These are phyloP conservation scores for Crepidotus variabilis DNA, from an alignment of 768 basidiomycete genomes.

Conservation along the genomic window DNA sequence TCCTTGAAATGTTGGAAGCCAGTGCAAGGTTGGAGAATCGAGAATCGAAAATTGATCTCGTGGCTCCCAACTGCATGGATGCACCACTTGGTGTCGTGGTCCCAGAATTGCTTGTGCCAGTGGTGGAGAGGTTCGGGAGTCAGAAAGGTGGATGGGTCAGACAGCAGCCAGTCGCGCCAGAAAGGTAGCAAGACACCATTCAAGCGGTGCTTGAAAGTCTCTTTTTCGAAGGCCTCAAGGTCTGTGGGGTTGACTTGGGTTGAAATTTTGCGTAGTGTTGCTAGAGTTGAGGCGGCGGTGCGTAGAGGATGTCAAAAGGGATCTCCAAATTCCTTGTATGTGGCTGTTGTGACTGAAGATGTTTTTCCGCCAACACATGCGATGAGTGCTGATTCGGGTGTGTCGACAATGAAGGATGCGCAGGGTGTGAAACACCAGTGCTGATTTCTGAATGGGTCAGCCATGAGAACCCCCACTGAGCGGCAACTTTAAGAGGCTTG, in stretches of 20 bases:
- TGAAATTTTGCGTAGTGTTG: conserved; percentile 9
- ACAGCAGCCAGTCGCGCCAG: too few relatives aligned
- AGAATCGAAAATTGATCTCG: conserved; percentile 35
- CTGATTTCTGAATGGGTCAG: conserved; percentile 20
- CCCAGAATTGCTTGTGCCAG: conserved; percentile 31
- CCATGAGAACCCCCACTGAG: conserved; percentile 23
- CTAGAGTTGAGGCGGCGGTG: conserved; percentile 19
- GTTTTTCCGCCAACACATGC: too few relatives aligned
- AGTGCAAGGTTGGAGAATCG: too few relatives aligned
- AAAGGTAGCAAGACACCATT: conserved; percentile 31
- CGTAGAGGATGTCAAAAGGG: conserved; percentile 21
- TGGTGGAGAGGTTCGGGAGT: conserved; percentile 35
- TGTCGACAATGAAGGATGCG: conserved; percentile 27
- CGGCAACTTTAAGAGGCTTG: conserved; percentile 24
- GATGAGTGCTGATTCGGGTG: too few relatives aligned
- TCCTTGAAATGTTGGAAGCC: conserved; percentile 34
- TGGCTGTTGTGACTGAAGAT: too few relatives aligned
- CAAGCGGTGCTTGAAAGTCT: conserved; percentile 18
- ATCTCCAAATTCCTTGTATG: too few relatives aligned
- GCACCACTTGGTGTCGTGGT: conserved; percentile 38
- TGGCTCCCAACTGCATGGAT: conserved; percentile 21
- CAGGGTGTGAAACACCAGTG: conserved; percentile 24
- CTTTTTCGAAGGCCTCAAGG: conserved; percentile 18
- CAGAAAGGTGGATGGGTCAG: conserved; percentile 27
- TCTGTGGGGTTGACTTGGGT: conserved; percentile 17